Evolutionary conservation across 2,329 filamentous ascomycete genomes (phyloP), one percentile per base, ranked within the genome.

Genomic region (Shiraia bambusicola): DNA sequence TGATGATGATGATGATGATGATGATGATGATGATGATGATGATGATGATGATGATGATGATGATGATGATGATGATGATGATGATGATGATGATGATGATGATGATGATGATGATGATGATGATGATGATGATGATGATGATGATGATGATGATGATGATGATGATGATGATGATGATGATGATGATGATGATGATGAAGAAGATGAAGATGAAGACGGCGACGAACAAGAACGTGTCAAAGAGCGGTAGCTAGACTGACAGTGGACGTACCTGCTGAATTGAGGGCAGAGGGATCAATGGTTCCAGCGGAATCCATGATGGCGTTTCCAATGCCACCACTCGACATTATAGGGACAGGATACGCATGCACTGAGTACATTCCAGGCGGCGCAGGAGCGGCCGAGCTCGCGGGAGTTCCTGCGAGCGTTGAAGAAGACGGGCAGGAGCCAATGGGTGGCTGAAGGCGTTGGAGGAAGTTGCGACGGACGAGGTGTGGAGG

Each of bases 231-330:
- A 24, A 34, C 26, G 38, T 28, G 12, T 9, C 7, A n/a, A n/a
- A n/a, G n/a, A n/a, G n/a, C n/a, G n/a, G n/a, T n/a, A n/a, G n/a
- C n/a, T n/a, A n/a, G n/a, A n/a, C n/a, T n/a, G n/a, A n/a, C n/a
- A n/a, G n/a, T n/a, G n/a, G 29, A 43, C 63, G 27, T 68, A 69
- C 67, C 66, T 61, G 60, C 47, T 36, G 65, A 56, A 51, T 66
- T 66, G 55, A 70, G 53, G 37, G 66, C 60, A 25, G 66, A 64
- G 36, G 69, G 69, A 45, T 71, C 69, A 59, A 71, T 71, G 54
- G 69, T 71, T 45, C 59, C 66, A 33, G 65, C 62, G 30, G 59
- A 51, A 46, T 71, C 68, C 66, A 70, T 70, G 58, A 68, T 65
- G 53, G 58, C 62, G 63, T 66, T 65, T 36, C 59, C 67, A 54